Percentiles rank a stretch among this genome's conserved stretches.
Evolutionary conservation across 768 basidiomycete genomes (phyloP).

Genomic region (Thelephora aurantiotincta): DNA sequence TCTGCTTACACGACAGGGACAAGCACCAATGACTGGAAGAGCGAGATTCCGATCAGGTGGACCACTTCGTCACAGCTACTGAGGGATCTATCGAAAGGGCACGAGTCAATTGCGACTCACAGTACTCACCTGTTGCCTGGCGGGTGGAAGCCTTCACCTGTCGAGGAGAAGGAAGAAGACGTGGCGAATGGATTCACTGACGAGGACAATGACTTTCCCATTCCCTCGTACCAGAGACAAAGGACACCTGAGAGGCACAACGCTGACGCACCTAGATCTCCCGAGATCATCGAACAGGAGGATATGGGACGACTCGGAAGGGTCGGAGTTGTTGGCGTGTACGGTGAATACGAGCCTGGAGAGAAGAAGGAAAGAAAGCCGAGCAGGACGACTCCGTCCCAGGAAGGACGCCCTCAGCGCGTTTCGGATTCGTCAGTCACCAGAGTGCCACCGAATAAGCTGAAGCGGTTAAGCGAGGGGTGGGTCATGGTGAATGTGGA

Average conservation of each 20-base stretch:
- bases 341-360: not conserved
- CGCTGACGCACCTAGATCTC: not conserved
- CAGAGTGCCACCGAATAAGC: not conserved
- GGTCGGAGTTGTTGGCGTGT: conserved; percentile 2
- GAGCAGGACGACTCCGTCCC: conserved; percentile 10
- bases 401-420: conserved; percentile 3
- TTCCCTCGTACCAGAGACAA: conserved; percentile 1
- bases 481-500: conserved; percentile 19
- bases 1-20: conserved; percentile 35
- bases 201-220: no score
- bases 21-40: conserved; percentile 25
- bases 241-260: conserved; percentile 5
- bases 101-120: conserved; percentile 1
- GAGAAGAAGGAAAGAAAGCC: not conserved
- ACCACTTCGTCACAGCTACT: conserved; percentile 27
- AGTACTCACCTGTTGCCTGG: conserved; percentile 6
- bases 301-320: conserved; percentile 5
- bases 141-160: conserved; percentile 12
- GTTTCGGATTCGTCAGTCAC: not conserved
- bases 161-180: conserved; percentile 20
- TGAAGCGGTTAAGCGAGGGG: conserved; percentile 6
- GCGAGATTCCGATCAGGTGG: conserved; percentile 50
- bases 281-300: conserved; percentile 4
- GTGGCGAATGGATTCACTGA: no score
- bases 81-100: not conserved